Evolutionary conservation across 2,329 filamentous ascomycete genomes (phyloP), one percentile per base, ranked within the genome.

Genomic region (Curvularia eragrostidis): DNA sequence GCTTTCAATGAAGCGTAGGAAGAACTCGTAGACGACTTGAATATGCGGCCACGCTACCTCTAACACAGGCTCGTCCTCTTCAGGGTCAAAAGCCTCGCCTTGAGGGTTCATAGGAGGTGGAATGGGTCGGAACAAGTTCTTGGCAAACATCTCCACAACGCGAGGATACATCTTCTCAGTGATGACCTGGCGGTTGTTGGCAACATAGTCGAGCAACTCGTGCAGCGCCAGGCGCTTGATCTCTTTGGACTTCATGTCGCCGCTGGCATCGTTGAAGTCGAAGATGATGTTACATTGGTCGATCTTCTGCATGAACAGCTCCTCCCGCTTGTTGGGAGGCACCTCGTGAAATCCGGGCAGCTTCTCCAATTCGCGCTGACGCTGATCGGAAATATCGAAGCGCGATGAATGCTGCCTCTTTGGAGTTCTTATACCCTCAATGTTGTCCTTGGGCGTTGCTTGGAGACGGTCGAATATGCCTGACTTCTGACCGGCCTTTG

Each of bases 231-330:
- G 82, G 72, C 95, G 87, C 83, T 99, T 99, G 84, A 99, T 98
- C 80, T 99, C 95, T 82, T 99, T 99, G 47, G 94, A 97, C 79
- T 99, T 99, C 93, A 99, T 98, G 76, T 99, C 95, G 67, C 90
- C 93, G 65, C 91, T 96, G 48, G 94, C 92, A 78, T 99, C 95
- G 76, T 98, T 99, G 82, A 99, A 99, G 81, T 99, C 95, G 75
- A 99, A 99, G 72, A 99, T 99, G 82, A 99, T 96, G 76, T 99
- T 99, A 83, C 95, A 99, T 78, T 99, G 95, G 72, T 98, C 95
- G 69, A 99, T 95, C 84, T 99, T 99, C 76, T 98, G 93, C 93
- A 99, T 97, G 80, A 99, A 99, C 18, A 99, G 86, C 69, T 98
- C 94, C 79, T 97, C 93, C 61, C 95, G 88, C 63, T 94, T 88